These are phyloP conservation scores for Glycine soja DNA, from an alignment of 306 rosid species.

Conservation along the genomic window DNA sequence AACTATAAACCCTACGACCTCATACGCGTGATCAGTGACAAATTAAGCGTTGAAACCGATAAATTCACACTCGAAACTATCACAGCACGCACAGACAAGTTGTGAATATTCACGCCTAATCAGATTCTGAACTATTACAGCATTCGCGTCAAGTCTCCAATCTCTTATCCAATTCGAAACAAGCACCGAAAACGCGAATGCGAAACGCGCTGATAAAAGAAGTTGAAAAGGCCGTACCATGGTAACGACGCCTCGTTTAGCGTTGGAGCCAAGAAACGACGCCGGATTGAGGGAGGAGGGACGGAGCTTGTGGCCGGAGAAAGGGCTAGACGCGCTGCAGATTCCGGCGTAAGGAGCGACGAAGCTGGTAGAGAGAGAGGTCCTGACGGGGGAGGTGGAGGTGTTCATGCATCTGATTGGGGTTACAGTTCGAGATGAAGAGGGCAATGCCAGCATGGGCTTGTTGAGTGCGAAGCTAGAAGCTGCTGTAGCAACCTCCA, in stretches of 20 bases:
- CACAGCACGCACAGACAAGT: neutral
- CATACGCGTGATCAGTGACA: neutral
- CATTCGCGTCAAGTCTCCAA: neutral
- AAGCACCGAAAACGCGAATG: slow-evolving; percentile 5
- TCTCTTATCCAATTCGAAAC: slow-evolving; percentile 38
- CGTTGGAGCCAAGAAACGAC: slow-evolving; percentile 52
- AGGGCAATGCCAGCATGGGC: slow-evolving; percentile 41
- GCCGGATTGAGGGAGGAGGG: slow-evolving; percentile 71
- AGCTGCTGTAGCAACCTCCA: slow-evolving; percentile 65
- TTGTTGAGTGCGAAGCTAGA: slow-evolving; percentile 57
- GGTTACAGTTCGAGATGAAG: slow-evolving; percentile 37
- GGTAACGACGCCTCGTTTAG: slow-evolving; percentile 80
- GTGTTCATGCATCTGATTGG: slow-evolving; percentile 37
- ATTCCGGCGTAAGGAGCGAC: slow-evolving; percentile 58
- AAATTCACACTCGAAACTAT: slow-evolving; percentile 9
- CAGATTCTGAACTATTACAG: neutral
- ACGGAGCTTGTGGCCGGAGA: slow-evolving; percentile 72
- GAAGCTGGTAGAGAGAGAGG: slow-evolving; percentile 68
- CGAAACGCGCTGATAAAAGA: neutral
- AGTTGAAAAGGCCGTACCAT: slow-evolving; percentile 63
- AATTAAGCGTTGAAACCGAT: neutral
- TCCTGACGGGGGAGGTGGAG: slow-evolving; percentile 42
- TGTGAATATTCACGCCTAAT: neutral
- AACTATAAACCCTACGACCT: slow-evolving; percentile 24
- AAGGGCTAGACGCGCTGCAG: slow-evolving; percentile 54